A percentile compares a stretch with the other conserved stretches of the same genome.
Evolutionary conservation across 768 basidiomycete species (phyloP).

Genomic region (Panaeolus papilionaceus): DNA sequence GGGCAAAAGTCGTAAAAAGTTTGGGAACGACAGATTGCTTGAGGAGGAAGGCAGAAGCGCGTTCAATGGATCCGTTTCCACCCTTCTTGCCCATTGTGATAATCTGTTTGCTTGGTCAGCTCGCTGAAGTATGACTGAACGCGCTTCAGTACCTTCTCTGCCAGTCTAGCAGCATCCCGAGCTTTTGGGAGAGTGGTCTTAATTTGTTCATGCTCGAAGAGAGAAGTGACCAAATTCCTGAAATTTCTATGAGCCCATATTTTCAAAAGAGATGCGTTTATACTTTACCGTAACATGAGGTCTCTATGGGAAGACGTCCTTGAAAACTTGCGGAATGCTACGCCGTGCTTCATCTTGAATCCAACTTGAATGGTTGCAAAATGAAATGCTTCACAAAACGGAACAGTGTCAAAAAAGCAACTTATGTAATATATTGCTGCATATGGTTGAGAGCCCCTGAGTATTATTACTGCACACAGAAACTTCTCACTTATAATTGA

Average conservation of each 20-base stretch:
- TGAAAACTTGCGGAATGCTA: slow-evolving; percentile 91
- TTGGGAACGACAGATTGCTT: slow-evolving; percentile 76
- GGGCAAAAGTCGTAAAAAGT: slow-evolving; percentile 79
- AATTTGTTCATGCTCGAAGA: slow-evolving; percentile 95
- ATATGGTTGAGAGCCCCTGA: background rate
- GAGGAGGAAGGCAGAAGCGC: slow-evolving; percentile 82
- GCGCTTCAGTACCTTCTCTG: slow-evolving; percentile 75
- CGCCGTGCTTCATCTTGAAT: slow-evolving; percentile 86
- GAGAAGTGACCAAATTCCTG: slow-evolving; percentile 93
- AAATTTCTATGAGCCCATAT: slow-evolving; percentile 22
- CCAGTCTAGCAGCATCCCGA: slow-evolving; percentile 86
- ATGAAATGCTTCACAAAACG: slow-evolving; percentile 11
- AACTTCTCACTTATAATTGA: background rate
- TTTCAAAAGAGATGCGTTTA: background rate
- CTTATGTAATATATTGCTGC: background rate
- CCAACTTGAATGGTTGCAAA: slow-evolving; percentile 10
- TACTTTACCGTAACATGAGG: slow-evolving; percentile 85
- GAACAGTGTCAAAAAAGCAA: slow-evolving; percentile 2
- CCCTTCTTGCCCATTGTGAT: slow-evolving; percentile 94
- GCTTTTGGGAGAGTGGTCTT: slow-evolving; percentile 97
- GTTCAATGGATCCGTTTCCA: slow-evolving; percentile 67
- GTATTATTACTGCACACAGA: background rate
- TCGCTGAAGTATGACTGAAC: background rate
- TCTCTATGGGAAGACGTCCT: slow-evolving; percentile 91
- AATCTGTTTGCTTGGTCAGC: slow-evolving; percentile 53